Evolutionary conservation across 2,329 filamentous ascomycete species (phyloP), one percentile per base, ranked within the genome.

Genomic region (Epichloe baconii): DNA sequence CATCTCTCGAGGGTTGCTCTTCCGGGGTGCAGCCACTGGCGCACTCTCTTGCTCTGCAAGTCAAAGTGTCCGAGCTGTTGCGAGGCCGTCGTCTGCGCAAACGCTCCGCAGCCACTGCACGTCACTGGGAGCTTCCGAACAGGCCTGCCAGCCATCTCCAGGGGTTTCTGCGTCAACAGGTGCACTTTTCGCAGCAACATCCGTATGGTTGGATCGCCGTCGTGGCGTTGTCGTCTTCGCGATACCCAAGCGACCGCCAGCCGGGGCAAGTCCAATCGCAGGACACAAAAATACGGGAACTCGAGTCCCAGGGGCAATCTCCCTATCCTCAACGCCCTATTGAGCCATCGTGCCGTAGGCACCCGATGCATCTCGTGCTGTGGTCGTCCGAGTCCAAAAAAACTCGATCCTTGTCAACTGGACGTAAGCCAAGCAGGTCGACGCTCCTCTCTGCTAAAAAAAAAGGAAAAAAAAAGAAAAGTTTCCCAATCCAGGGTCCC

Each of bases 21-120:
- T 51, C 31, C 52, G 52, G 62, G 58, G 7, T 63, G 54, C n/a
- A 68, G 54, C 60, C 75, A 83, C 36, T 66, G 68, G 56, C 64
- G 70, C 4, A 82, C 73, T 2, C 72, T 68, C 57, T 71, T 79
- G 55, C 77, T 74, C 37, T 62, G 63, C 31, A 76, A 51, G 52
- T 77, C 70, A 60, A 74, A 85, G 63, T 77, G 83, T 4, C 79
- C 79, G 5, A 82, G 68, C 53, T 75, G 67, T 31, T 73, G 63
- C 1, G 75, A 64, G 17, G 76, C 64, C 0, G 63, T 62, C 0
- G 73, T 79, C 62, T 86, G 82, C 44, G 79, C 72, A 57, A 83
- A 72, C 14, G 82, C 81, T 44, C 82, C 82, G 61, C 82, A 86
- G 37, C 82, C 82, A 12, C 73, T 72, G 58, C 82, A 86, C 55